Conservation (phyloP, 352 stramenopile genomes). For the Globisporangium middletonii region DNA sequence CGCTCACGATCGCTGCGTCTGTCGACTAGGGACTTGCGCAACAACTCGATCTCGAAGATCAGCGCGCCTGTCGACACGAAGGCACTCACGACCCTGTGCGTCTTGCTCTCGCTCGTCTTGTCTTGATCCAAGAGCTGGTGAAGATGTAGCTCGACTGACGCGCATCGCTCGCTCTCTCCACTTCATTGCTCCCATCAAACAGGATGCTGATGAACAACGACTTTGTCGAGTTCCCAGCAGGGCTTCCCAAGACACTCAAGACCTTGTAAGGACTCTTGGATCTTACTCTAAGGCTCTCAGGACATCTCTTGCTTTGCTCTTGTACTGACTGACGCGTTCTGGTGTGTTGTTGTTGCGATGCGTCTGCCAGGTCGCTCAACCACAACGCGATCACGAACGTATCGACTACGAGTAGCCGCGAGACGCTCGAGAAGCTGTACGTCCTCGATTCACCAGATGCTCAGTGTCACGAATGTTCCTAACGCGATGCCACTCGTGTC, state of each 20-base stretch:
- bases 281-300: neutral
- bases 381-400: conserved; percentile 1
- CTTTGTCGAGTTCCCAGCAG: neutral
- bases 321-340: neutral
- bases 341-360: neutral
- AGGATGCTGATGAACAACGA: conserved; percentile 1
- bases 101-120: neutral
- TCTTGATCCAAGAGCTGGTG: no score
- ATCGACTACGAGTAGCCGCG: neutral
- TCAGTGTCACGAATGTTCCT: neutral
- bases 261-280: neutral
- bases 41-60: conserved; percentile 2
- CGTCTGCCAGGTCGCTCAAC: neutral
- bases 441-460: neutral
- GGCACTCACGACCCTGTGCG: neutral
- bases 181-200: neutral
- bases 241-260: neutral
- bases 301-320: neutral
- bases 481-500: no score
- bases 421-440: neutral
- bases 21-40: neutral
- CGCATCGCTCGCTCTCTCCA: neutral
- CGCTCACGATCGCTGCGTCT: neutral
- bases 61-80: neutral
- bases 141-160: neutral